Base-by-base conservation (phyloP, 441 rosid genomes). In the Eruca vesicaria region DNA sequence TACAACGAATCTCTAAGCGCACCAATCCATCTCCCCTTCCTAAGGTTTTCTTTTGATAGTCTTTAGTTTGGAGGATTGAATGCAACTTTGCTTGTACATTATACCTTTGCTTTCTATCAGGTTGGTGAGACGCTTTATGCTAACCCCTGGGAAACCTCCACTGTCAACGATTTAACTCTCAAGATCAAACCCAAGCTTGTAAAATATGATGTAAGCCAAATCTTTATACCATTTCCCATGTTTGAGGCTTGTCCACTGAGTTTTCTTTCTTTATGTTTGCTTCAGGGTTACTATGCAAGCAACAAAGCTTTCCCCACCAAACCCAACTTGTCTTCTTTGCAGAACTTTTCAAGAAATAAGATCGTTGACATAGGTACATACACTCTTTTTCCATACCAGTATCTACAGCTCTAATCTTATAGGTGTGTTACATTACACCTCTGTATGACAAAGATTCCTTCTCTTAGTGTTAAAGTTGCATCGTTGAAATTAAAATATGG, bases 91-190 rank as follows among this genome's bases (percentile, higher is more conserved):
- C 31, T 63, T 77, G 7, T 63, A 6, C 75, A 12, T 55, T 55
- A 26, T 6, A 7, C 33, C 33, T 55, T 35, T 71, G 5, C 15
- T 67, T 38, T 57, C 61, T 77, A 68, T 84, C 86, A 94, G 96
- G 68, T 78, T 66, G 85, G 80, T 70, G 81, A 60, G 36, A 74
- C 73, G n/a, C 57, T 66, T 56, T 67, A 26, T 74, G 63, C 87
- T 55, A 83, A 89, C 81, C 98, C 99, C 19, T 95, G 98, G 99
- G 84, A 84, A 23, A n/a, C 74, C 43, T 77, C 92, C 78, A 90
- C 89, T 50, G 60, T 75, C 31, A 79, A 88, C 38, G 79, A 79
- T 35, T 75, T 91, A 28, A 58, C 82, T 71, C 76, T 83, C 76
- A 93, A 81, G 87, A 87, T 89, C 32, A 75, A 75, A 69, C 77